Evolutionary conservation across 2,329 filamentous ascomycete species (phyloP).

Genomic region (Arthroderma uncinatum): DNA sequence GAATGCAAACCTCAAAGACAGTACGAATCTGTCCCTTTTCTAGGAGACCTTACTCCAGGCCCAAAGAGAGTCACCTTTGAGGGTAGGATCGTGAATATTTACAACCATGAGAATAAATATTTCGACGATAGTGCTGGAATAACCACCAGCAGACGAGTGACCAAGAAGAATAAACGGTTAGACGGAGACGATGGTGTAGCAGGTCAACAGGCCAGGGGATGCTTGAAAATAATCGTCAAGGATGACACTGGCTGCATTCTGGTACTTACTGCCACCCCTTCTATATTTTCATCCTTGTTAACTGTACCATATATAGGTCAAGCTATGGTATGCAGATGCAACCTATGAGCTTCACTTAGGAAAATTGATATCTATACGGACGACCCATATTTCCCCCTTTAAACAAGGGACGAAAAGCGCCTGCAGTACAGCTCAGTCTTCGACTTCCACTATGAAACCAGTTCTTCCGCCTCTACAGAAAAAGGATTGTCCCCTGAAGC

Average conservation of each 20-base stretch:
- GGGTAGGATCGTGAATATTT: constrained; percentile 22
- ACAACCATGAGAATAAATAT: constrained; percentile 13
- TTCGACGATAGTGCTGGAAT: neutral
- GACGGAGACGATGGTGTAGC: neutral
- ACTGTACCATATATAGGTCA: constrained; percentile 15
- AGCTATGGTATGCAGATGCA: constrained; percentile 20
- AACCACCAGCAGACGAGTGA: no score
- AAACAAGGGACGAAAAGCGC: constrained; percentile 2
- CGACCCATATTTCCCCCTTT: constrained; percentile 35
- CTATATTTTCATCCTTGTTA: neutral
- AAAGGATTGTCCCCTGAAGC: neutral
- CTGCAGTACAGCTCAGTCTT: constrained; percentile 23
- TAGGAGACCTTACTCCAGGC: constrained; percentile 18
- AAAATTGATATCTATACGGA: constrained; percentile 40
- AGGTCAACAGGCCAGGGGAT: constrained; percentile 8
- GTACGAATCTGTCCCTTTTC: neutral
- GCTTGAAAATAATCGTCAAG: constrained; percentile 19
- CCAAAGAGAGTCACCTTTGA: constrained; percentile 17
- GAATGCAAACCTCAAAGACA: neutral
- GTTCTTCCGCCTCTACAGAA: neutral
- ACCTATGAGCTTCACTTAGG: constrained; percentile 20
- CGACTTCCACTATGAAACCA: constrained; percentile 21
- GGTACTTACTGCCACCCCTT: neutral
- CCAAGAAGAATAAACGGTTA: neutral
- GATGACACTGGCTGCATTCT: constrained; percentile 20